A percentile compares a stretch with the other conserved stretches of the same genome.
Evolutionary conservation across 257 asterid species (phyloP).

Genomic region (Marsdenia floribunda): DNA sequence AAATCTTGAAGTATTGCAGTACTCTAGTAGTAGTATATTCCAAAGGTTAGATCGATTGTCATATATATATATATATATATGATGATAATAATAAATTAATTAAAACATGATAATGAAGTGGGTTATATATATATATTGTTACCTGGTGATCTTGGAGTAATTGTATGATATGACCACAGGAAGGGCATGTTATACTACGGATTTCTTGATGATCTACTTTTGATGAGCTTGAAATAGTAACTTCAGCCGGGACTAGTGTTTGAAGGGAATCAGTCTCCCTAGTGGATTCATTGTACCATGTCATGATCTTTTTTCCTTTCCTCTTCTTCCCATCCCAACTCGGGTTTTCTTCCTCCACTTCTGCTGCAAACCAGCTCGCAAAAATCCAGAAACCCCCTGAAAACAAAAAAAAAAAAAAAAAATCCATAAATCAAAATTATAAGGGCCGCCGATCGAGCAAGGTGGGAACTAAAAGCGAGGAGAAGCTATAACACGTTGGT

Average conservation of each 20-base stretch:
- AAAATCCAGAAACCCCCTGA: slow-evolving; percentile 2
- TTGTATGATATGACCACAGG: slow-evolving; percentile 40
- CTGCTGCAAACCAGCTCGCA: slow-evolving; percentile 5
- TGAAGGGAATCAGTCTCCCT: slow-evolving; percentile 30
- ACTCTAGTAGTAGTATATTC: not conserved
- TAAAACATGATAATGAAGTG: no score
- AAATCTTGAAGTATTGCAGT: slow-evolving; percentile 27
- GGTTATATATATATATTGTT: not conserved
- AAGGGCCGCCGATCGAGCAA: not conserved
- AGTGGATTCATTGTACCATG: slow-evolving; percentile 43
- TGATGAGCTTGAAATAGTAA: slow-evolving; percentile 12
- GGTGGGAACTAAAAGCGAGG: not conserved
- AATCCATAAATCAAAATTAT: not conserved
- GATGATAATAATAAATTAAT: no score
- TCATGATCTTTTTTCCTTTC: slow-evolving; percentile 38
- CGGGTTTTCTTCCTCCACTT: slow-evolving; percentile 34
- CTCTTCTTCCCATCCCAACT: slow-evolving; percentile 45
- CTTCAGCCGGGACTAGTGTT: slow-evolving; percentile 23
- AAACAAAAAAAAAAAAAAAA: not conserved
- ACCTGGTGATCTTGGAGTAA: slow-evolving; percentile 35
- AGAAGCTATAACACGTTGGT: slow-evolving; percentile 15
- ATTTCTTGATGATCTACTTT: slow-evolving; percentile 17
- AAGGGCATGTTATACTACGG: slow-evolving; percentile 34
- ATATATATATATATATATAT: no score
- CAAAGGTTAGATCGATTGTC: no score